These are phyloP conservation scores for Tricholoma sp. DNA, from an alignment of 768 basidiomycete genomes.

Conservation along the genomic window DNA sequence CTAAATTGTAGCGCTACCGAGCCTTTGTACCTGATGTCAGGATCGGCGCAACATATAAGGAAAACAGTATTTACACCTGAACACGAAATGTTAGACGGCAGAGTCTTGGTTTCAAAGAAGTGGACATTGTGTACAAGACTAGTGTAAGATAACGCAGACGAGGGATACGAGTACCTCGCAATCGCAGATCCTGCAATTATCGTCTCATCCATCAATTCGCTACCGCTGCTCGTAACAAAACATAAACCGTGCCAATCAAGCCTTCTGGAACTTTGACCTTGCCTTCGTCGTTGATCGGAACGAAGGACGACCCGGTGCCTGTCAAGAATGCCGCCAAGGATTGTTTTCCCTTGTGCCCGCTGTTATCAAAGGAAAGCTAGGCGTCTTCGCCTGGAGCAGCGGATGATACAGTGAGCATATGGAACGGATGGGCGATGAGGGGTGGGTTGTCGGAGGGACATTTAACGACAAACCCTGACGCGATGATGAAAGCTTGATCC, in stretches of 20 bases:
- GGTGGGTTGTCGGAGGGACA: constrained; percentile 50
- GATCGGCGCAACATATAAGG: too few species aligned
- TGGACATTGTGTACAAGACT: too few species aligned
- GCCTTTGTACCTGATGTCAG: too few species aligned
- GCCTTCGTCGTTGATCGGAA: constrained; percentile 27
- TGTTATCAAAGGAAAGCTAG: constrained; percentile 18
- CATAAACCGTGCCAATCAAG: constrained; percentile 47
- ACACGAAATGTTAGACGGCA: too few species aligned
- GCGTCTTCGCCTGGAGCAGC: constrained; percentile 14
- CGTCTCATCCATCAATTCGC: constrained; percentile 36
- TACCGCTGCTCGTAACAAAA: constrained; percentile 37
- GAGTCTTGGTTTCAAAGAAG: too few species aligned
- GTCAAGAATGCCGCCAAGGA: constrained; percentile 46
- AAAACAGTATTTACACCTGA: too few species aligned
- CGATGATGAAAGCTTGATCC: constrained; percentile 36
- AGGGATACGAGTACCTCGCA: constrained; percentile 32
- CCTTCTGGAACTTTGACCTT: constrained; percentile 36
- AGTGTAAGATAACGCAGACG: too few species aligned
- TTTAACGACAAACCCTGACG: constrained; percentile 40
- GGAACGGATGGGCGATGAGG: constrained; percentile 42
- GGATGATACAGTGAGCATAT: constrained; percentile 30
- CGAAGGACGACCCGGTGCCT: constrained; percentile 39
- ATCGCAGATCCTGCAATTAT: constrained; percentile 57
- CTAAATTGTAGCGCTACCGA: too few species aligned
- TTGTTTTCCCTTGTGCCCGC: constrained; percentile 6